phyloP scores from a whole-genome alignment of 2,329 filamentous ascomycete genomes.

The Hymenoscyphus scutula region DNA sequence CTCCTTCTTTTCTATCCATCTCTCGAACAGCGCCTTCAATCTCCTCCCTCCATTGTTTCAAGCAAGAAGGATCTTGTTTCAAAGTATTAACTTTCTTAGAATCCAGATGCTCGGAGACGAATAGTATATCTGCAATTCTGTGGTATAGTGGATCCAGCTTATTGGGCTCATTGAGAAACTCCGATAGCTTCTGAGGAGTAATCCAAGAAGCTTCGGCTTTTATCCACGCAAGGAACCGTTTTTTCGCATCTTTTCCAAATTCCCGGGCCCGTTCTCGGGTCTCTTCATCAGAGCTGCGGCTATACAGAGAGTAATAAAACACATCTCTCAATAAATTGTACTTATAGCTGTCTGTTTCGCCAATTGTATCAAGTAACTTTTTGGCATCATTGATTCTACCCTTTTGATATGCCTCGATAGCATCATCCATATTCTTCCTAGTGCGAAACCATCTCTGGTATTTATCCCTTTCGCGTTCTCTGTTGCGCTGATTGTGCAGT shows the following conservation, averaged over 20 bases:
- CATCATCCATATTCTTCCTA: not conserved
- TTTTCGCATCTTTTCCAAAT: not conserved
- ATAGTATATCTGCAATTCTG: not conserved
- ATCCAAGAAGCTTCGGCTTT: not conserved
- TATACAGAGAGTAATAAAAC: not conserved
- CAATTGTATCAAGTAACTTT: not conserved
- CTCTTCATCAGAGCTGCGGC: not conserved
- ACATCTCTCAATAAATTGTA: not conserved
- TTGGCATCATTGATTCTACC: not conserved
- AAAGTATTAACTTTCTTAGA: not conserved
- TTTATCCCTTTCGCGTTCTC: not conserved
- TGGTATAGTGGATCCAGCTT: not conserved
- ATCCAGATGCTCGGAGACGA: not conserved
- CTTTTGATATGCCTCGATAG: not conserved
- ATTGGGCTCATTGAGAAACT: not conserved
- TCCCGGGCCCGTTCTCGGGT: not conserved
- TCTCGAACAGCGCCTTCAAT: not conserved
- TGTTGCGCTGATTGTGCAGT: not conserved
- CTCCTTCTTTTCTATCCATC: not conserved
- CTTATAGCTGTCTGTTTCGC: not conserved
- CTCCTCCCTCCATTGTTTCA: not conserved
- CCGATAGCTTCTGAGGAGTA: not conserved
- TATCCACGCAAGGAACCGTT: not conserved
- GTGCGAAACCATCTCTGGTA: not conserved
- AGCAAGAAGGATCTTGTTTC: not conserved